phyloP scores from a whole-genome alignment of 2,329 filamentous ascomycete species.

The Venturia effusa region DNA sequence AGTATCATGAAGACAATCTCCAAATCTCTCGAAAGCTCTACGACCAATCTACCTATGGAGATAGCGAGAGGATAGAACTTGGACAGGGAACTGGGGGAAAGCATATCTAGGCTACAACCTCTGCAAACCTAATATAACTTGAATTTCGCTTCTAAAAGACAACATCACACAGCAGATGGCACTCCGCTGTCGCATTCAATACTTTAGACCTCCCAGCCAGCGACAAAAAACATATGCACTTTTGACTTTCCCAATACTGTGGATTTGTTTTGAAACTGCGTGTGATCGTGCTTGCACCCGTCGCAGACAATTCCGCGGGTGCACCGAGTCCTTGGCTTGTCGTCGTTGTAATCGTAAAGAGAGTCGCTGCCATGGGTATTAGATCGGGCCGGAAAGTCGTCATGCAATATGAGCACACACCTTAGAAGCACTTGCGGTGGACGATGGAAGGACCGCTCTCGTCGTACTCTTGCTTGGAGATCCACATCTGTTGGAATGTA shows the following conservation, averaged over 20 bases:
- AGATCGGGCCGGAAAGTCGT: background rate
- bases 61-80: background rate
- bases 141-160: conserved; percentile 7
- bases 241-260: conserved; percentile 6
- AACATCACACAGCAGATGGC: background rate
- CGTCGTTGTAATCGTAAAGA: conserved; percentile 4
- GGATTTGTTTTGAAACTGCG: background rate
- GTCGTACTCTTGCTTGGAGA: conserved; percentile 99
- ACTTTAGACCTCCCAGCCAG: conserved; percentile 1
- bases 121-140: background rate
- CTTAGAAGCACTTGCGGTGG: conserved; percentile 99
- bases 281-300: conserved; percentile 1
- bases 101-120: conserved; percentile 3
- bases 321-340: conserved; percentile 3
- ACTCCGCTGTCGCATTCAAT: conserved; percentile 3
- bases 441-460: conserved; percentile 99
- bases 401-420: conserved; percentile 28
- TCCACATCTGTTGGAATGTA: conserved; percentile 99
- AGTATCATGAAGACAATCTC: background rate
- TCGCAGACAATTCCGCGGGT: background rate
- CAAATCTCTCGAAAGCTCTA: background rate
- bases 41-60: background rate
- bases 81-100: background rate
- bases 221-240: conserved; percentile 1
- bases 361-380: conserved; percentile 2